Base-by-base conservation (phyloP, 352 stramenopile genomes). In the Phytophthora boehmeriae region DNA sequence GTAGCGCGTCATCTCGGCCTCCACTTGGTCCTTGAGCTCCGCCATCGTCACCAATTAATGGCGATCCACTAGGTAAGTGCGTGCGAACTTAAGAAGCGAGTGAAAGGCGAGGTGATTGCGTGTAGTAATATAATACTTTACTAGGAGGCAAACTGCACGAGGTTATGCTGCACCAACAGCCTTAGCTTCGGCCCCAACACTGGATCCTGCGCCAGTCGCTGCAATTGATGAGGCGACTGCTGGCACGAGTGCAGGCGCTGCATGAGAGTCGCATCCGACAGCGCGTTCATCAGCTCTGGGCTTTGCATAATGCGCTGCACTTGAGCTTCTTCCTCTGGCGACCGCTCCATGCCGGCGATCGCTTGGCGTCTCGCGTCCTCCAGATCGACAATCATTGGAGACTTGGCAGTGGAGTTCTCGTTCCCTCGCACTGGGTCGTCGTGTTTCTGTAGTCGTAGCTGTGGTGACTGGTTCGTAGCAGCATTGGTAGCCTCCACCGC, bases 1-100 rank as follows among this genome's bases (percentile, higher is more conserved):
- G 76, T 98, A 98, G 65, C 87, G 82, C 70, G 80, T 75, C 83
- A 95, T 95, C 70, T 97, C 75, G 79, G 80, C 82, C 82, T 96
- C 88, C 19, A 93, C 88, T 66, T 92, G 76, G 36, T 92, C 79
- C 77, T 89, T 92, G 34, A 73, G 64, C 43, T 71, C 68, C 11
- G 55, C 50, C 68, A 76, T 76, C 16, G 13, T 66, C 35, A 39
- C 34, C 19, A 27, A 48, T 58, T 14, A 25, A 8, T 38, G 42
- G 34, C 25, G 41, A 44, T 32, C 30, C 42, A 35, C 51, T 44
- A 44, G 19, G 25, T 30, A 30, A 30, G 25, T 30, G 25, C 25
- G 25, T 30, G 25, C 25, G 25, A 30, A 30, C 25, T 30, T 30
- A 30, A 30, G 3, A 30, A 30, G 6, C 25, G n/a, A n/a, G n/a